A percentile compares a stretch with the other conserved stretches of the same genome.
phyloP scores from a whole-genome alignment of 2,329 filamentous ascomycete species.

The Nannizzia gypsea region DNA sequence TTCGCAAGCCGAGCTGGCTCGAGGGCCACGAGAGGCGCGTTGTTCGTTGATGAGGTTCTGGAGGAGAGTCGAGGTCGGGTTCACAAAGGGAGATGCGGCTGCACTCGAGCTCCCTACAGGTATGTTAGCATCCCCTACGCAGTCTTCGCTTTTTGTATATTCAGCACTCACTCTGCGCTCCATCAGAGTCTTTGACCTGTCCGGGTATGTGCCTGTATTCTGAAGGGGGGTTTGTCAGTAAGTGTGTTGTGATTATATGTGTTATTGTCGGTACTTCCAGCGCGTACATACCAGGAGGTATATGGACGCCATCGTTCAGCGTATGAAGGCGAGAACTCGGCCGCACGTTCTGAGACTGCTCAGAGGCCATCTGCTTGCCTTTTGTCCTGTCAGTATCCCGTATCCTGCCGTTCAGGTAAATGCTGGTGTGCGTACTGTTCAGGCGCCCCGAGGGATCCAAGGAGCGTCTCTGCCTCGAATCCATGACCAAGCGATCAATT shows the following conservation, averaged over 20 bases:
- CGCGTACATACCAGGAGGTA: neutral
- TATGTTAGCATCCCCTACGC: neutral
- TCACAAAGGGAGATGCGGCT: slow-evolving; percentile 23
- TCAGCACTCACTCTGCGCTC: neutral
- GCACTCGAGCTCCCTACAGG: slow-evolving; percentile 22
- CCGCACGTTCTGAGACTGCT: neutral
- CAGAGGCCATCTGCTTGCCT: slow-evolving; percentile 1
- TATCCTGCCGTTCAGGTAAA: neutral
- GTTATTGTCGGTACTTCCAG: too few species aligned
- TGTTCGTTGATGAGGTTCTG: slow-evolving; percentile 33
- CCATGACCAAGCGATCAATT: neutral
- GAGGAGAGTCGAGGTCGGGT: slow-evolving; percentile 29
- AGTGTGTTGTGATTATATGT: neutral
- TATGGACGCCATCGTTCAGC: neutral
- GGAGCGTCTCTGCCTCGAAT: neutral
- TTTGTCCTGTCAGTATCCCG: neutral
- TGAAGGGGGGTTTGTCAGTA: neutral
- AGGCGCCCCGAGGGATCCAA: neutral
- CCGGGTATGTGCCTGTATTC: neutral
- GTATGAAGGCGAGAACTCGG: neutral
- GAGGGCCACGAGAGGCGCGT: slow-evolving; percentile 26
- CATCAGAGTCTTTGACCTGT: neutral
- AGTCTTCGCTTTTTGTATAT: neutral
- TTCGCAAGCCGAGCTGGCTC: slow-evolving; percentile 18
- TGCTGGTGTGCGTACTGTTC: neutral